phyloP scores from a whole-genome alignment of 345 rosid genomes.

The Stellera chamaejasme region DNA sequence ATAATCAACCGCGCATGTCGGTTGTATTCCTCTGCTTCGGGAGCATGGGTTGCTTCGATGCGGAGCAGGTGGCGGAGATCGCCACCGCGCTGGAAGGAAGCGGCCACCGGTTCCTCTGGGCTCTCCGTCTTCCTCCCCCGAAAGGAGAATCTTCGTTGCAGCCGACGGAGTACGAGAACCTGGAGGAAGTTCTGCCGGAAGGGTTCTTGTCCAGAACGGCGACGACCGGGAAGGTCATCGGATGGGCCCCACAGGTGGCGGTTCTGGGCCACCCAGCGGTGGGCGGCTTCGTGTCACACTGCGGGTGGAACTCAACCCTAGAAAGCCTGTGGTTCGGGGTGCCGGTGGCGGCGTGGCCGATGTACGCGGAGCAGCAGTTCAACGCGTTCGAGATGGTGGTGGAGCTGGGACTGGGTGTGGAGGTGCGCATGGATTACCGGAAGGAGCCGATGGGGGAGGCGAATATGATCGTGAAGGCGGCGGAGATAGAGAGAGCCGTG shows the following conservation, averaged over 20 bases:
- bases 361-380: constrained; percentile 42
- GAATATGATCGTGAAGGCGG: constrained; percentile 10
- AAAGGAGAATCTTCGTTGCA: constrained; percentile 1
- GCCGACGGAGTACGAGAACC: constrained; percentile 18
- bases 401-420: constrained; percentile 37
- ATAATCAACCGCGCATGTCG: constrained; percentile 36
- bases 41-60: constrained; percentile 46
- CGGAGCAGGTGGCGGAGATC: constrained; percentile 33
- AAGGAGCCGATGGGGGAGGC: constrained; percentile 1
- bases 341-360: constrained; percentile 46
- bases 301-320: constrained; percentile 55
- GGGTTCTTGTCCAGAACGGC: constrained; percentile 36
- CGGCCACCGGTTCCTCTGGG: constrained; percentile 43
- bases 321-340: constrained; percentile 47
- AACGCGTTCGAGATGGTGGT: constrained; percentile 37
- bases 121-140: constrained; percentile 23
- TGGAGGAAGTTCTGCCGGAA: constrained; percentile 23
- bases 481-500: constrained; percentile 30
- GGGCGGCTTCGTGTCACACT: constrained; percentile 53
- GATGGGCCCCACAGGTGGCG: constrained; percentile 49
- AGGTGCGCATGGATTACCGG: constrained; percentile 36
- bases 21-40: constrained; percentile 68
- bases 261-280: constrained; percentile 30
- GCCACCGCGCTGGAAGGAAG: constrained; percentile 38
- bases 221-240: constrained; percentile 22